These are phyloP conservation scores for Rasamsonia emersonii DNA, from an alignment of 2,329 filamentous ascomycete genomes.

Conservation along the genomic window DNA sequence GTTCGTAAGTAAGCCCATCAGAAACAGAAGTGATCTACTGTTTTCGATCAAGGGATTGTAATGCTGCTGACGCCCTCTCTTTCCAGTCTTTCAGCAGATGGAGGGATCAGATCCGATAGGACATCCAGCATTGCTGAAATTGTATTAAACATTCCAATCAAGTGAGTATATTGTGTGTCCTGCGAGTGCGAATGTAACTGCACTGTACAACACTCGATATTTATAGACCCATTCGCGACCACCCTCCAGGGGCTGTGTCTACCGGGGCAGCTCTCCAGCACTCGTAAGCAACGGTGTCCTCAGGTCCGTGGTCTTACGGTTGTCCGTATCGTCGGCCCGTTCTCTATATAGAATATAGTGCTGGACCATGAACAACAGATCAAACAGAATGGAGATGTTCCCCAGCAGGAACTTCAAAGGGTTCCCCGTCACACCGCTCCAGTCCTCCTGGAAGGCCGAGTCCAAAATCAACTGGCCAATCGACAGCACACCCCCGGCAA, in stretches of 20 bases:
- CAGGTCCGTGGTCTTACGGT: conserved; percentile 11
- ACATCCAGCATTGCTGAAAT: too few relatives aligned
- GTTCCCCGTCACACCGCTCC: conserved; percentile 85
- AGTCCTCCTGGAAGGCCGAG: conserved; percentile 73
- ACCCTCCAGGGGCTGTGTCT: background rate
- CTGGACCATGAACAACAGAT: conserved; percentile 76
- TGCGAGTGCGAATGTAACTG: too few relatives aligned
- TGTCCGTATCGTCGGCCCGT: conserved; percentile 7
- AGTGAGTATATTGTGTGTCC: too few relatives aligned
- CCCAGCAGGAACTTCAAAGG: conserved; percentile 82
- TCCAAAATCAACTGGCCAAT: conserved; percentile 76
- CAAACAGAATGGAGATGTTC: conserved; percentile 79
- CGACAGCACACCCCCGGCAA: conserved; percentile 72
- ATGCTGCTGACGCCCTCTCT: too few relatives aligned
- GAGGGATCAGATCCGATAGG: too few relatives aligned
- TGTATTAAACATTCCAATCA: too few relatives aligned
- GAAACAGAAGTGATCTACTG: too few relatives aligned
- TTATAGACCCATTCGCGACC: background rate
- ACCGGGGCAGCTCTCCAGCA: conserved; percentile 4
- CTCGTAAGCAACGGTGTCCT: conserved; percentile 21
- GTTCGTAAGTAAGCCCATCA: too few relatives aligned
- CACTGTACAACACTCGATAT: background rate
- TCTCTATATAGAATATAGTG: conserved; percentile 69
- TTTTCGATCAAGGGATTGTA: too few relatives aligned
- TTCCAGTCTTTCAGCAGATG: too few relatives aligned